Percentiles rank a stretch among this genome's conserved stretches.
Conservation (phyloP, 441 rosid genomes). For the Adansonia gregorii region DNA sequence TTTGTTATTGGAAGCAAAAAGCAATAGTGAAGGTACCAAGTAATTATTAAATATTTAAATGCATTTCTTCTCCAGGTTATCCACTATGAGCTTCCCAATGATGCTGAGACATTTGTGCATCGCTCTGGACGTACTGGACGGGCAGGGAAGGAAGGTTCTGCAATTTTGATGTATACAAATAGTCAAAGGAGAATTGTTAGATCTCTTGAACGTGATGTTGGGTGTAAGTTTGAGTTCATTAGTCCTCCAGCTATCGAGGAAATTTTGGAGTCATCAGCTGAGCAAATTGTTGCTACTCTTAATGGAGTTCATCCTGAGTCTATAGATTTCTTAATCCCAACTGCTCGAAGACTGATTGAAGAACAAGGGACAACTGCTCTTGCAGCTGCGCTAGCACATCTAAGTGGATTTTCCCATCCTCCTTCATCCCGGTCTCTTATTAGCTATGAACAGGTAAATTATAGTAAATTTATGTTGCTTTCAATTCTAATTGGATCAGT, state of each 20-base stretch:
- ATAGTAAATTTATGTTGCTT: neutral
- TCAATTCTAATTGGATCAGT: neutral
- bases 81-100: slow-evolving; percentile 97
- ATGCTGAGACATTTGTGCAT: slow-evolving; percentile 95
- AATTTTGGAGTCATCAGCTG: slow-evolving; percentile 81
- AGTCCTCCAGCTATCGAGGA: slow-evolving; percentile 78
- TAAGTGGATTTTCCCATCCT: slow-evolving; percentile 90
- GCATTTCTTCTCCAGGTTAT: slow-evolving; percentile 63
- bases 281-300: slow-evolving; percentile 80
- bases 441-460: slow-evolving; percentile 81
- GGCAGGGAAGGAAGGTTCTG: slow-evolving; percentile 93
- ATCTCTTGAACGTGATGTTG: slow-evolving; percentile 93
- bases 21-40: neutral
- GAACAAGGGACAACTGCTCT: slow-evolving; percentile 85
- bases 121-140: slow-evolving; percentile 99
- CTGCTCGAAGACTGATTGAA: slow-evolving; percentile 72
- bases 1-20: neutral
- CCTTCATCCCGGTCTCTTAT: slow-evolving; percentile 91
- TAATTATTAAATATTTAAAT: neutral
- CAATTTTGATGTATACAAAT: slow-evolving; percentile 76
- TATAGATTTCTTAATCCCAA: slow-evolving; percentile 68
- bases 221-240: slow-evolving; percentile 86
- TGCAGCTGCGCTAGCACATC: slow-evolving; percentile 92
- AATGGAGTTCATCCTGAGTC: slow-evolving; percentile 90
- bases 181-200: slow-evolving; percentile 90